These are phyloP conservation scores for Clarireedia homoeocarpa DNA, from an alignment of 2,329 filamentous ascomycete species.

Conservation along the genomic window DNA sequence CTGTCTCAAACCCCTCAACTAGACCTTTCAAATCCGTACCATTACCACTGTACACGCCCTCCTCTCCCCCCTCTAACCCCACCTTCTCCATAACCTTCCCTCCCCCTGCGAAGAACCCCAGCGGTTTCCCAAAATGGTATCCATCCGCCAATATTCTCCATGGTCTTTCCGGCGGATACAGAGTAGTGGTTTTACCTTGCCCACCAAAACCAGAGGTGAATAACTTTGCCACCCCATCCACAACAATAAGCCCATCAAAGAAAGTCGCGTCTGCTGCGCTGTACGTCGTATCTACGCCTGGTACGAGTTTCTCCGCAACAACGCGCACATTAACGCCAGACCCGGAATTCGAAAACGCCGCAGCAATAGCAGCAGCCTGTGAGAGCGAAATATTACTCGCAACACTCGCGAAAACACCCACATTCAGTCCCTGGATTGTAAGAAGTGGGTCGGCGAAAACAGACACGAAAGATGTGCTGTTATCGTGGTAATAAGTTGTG, in stretches of 20 bases:
- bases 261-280: slow-evolving; percentile 52
- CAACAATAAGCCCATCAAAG: slow-evolving; percentile 57
- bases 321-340: slow-evolving; percentile 50
- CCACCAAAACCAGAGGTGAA: not conserved
- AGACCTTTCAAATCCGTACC: slow-evolving; percentile 30
- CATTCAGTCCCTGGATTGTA: slow-evolving; percentile 53
- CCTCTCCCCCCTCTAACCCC: slow-evolving; percentile 18
- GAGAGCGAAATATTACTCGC: slow-evolving; percentile 29
- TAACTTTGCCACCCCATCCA: slow-evolving; percentile 39
- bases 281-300: slow-evolving; percentile 56
- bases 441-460: slow-evolving; percentile 53
- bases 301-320: slow-evolving; percentile 49
- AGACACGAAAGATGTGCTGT: slow-evolving; percentile 51
- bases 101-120: not conserved
- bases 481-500: slow-evolving; percentile 58
- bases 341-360: slow-evolving; percentile 40
- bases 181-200: not conserved
- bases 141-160: slow-evolving; percentile 16
- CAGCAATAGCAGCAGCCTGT: slow-evolving; percentile 43
- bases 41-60: not conserved
- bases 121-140: no score
- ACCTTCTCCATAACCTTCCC: not conserved
- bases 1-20: slow-evolving; percentile 43
- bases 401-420: slow-evolving; percentile 48
- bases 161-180: not conserved